These are phyloP conservation scores for Venturia pyrina DNA, from an alignment of 2,329 filamentous ascomycete genomes.

Conservation along the genomic window DNA sequence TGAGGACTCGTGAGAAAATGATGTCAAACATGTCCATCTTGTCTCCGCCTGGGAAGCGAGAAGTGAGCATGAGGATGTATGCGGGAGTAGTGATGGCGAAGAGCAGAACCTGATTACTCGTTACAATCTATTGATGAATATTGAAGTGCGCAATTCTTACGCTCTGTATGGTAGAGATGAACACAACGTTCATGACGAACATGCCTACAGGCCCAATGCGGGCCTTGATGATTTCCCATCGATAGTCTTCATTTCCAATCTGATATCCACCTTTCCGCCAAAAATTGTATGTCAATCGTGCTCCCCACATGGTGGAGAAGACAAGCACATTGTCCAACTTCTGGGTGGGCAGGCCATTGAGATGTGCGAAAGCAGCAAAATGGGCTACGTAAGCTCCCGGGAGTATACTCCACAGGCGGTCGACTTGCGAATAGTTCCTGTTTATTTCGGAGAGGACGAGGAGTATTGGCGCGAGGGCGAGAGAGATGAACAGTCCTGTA, in stretches of 20 bases:
- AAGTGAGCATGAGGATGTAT: constrained; percentile 70
- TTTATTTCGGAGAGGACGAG: constrained; percentile 74
- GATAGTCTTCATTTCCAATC: constrained; percentile 86
- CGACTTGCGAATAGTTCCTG: constrained; percentile 93
- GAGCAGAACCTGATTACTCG: constrained; percentile 52
- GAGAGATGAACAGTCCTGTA: constrained; percentile 59
- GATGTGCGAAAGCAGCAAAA: constrained; percentile 70
- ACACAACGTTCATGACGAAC: constrained; percentile 78
- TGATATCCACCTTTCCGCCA: constrained; percentile 89
- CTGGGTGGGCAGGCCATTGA: constrained; percentile 59
- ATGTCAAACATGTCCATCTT: constrained; percentile 44
- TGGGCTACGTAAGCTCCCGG: constrained; percentile 81
- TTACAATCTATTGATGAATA: not conserved
- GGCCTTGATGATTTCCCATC: constrained; percentile 70
- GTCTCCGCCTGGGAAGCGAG: constrained; percentile 44
- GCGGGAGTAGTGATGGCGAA: constrained; percentile 69
- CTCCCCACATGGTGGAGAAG: constrained; percentile 69
- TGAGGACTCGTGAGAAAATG: constrained; percentile 44
- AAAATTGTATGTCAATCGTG: constrained; percentile 92
- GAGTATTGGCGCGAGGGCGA: constrained; percentile 62
- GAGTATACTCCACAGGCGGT: constrained; percentile 82
- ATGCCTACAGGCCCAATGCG: constrained; percentile 56
- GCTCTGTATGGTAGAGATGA: constrained; percentile 73
- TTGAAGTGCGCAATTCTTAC: constrained; percentile 27
- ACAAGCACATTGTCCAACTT: constrained; percentile 63